Base-by-base conservation (phyloP, 805 yeast species). In the Schwanniomyces pseudopolymorphus region DNA sequence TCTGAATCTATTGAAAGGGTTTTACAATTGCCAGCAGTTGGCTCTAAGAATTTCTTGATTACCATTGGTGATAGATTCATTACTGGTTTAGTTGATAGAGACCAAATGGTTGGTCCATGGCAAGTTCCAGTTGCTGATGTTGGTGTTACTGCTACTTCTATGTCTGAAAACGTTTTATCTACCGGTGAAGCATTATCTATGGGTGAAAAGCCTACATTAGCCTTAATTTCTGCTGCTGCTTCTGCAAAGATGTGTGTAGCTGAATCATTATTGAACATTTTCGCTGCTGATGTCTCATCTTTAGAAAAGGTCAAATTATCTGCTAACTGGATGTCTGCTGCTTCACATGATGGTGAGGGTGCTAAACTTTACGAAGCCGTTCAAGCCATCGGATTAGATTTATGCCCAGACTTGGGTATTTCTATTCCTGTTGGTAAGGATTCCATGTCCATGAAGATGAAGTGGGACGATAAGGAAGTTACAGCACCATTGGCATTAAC, bases 251-350 rank as follows among this genome's bases (percentile, higher is more conserved):
- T 94, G 85, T 83, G 91, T 57, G 95, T 94, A 50, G 98, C 98
- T 25, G 99, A 94, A 75, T 84, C 97, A 4, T 77, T 94, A 60
- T 67, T 90, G 66, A 94, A 94, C 64, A 63, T 92, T 39, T 80
- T 83, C 57, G 97, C 99, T 31, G 95, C 98, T 33, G 96, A 94
- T 65, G 78, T 94, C 48, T 80, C 85, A 48, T 73, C 83, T 6
- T 74, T 92, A 50, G 84, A 83, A 51, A 78, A 83, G 54, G 83
- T 94, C 45, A 89, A 91, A 61, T 72, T 94, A 48, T 88, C 96
- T 43, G 99, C 99, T 39, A 94, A 94, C 75, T 94, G 99, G 99
- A 94, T 94, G 99, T 84, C 97, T 9, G 91, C 98, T 42, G 96
- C 99, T 22, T 78, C 92, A 28, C 96, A 91, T 59, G 82, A 81